Percentiles rank a stretch among this genome's conserved stretches.
Evolutionary conservation across 1,139 yeast species (phyloP).

Genomic region (Diutina mesorugosa): DNA sequence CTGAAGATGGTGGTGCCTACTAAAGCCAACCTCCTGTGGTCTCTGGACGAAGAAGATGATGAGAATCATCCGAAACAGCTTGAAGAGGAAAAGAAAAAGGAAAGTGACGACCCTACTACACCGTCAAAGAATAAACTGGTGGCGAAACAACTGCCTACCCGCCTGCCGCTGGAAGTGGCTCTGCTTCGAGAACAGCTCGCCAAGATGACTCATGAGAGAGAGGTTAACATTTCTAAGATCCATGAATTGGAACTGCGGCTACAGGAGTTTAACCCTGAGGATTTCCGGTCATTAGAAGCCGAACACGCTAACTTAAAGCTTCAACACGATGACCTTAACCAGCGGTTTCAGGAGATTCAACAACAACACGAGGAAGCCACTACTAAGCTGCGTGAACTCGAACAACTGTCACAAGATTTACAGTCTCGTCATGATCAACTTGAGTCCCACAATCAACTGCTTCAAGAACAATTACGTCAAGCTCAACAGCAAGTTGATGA

Average conservation of each 20-base stretch:
- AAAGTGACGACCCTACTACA: neutral
- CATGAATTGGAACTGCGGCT: neutral
- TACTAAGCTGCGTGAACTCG: neutral
- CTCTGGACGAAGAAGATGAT: conserved; percentile 55
- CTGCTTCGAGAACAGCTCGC: neutral
- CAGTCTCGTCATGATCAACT: neutral
- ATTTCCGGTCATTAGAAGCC: neutral
- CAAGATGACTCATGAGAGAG: conserved; percentile 1
- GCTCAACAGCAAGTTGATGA: neutral
- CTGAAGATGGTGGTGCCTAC: conserved; percentile 62
- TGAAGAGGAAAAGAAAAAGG: no score
- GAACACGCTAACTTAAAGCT: neutral
- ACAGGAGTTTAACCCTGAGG: neutral
- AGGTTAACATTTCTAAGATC: neutral
- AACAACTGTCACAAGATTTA: neutral
- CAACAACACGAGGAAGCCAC: neutral
- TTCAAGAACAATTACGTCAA: neutral
- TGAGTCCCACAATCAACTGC: neutral
- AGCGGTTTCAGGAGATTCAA: neutral
- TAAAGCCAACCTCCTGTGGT: conserved; percentile 71
- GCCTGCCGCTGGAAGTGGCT: neutral
- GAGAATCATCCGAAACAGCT: conserved; percentile 2
- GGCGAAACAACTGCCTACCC: neutral
- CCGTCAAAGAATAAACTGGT: neutral
- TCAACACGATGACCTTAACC: neutral